Evolutionary conservation across 495 filamentous ascomycete genomes (phyloP).

Genomic region (Penicillium tannophilum): DNA sequence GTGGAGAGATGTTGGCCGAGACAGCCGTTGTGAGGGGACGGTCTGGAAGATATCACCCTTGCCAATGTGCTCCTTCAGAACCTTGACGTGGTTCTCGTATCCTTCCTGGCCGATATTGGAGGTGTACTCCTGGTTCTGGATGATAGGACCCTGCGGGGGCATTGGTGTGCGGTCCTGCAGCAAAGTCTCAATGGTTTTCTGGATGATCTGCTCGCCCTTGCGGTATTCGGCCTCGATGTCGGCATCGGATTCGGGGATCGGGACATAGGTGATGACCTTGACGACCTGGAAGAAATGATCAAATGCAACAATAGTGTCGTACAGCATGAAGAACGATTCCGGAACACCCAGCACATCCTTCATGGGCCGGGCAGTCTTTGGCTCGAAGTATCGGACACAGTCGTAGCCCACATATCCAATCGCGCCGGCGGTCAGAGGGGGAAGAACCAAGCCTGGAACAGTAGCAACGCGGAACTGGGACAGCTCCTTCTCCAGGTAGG

Average conservation of each 20-base stretch:
- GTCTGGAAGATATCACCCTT: constrained; percentile 96
- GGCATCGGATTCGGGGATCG: constrained; percentile 49
- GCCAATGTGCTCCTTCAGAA: constrained; percentile 83
- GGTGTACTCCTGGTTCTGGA: constrained; percentile 72
- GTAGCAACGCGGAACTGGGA: constrained; percentile 72
- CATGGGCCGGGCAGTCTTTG: constrained; percentile 81
- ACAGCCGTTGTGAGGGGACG: constrained; percentile 90
- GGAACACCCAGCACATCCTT: constrained; percentile 87
- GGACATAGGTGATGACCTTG: constrained; percentile 88
- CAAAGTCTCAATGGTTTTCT: constrained; percentile 66
- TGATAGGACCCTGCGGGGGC: constrained; percentile 72
- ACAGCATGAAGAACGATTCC: constrained; percentile 96
- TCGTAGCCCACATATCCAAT: constrained; percentile 98
- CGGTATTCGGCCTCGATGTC: constrained; percentile 64
- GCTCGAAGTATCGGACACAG: constrained; percentile 96
- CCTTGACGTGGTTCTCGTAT: constrained; percentile 82
- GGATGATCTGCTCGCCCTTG: constrained; percentile 61
- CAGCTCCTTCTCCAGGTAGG: constrained; percentile 76
- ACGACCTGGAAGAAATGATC: constrained; percentile 92
- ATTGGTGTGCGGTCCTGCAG: constrained; percentile 73
- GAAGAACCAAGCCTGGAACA: constrained; percentile 77
- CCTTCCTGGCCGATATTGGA: constrained; percentile 90
- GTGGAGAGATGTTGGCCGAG: constrained; percentile 84
- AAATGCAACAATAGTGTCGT: constrained; percentile 91
- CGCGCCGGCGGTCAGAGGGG: constrained; percentile 85